These are phyloP conservation scores for Lactarius quietus DNA, from an alignment of 768 basidiomycete genomes.

Conservation along the genomic window DNA sequence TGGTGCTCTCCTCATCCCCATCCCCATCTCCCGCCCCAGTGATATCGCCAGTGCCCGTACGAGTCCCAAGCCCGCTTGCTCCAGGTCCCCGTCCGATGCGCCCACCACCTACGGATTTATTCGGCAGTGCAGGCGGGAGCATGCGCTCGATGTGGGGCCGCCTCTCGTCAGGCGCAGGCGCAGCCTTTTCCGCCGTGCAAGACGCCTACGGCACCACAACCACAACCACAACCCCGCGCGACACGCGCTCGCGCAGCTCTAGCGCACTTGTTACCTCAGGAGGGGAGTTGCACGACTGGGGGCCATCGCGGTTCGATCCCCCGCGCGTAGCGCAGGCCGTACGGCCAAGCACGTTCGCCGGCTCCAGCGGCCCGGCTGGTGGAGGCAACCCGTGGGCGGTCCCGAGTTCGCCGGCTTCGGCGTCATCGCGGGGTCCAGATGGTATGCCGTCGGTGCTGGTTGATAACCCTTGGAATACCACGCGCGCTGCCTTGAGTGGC, in stretches of 20 bases:
- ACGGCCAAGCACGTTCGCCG: conserved; percentile 27
- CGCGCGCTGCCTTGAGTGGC: conserved; percentile 5
- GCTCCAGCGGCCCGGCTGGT: conserved; percentile 28
- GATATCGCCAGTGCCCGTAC: background rate
- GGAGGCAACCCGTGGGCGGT: conserved; percentile 56
- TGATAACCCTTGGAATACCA: conserved; percentile 66
- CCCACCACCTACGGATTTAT: conserved; percentile 22
- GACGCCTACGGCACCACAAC: conserved; percentile 63
- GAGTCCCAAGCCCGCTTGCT: conserved; percentile 16
- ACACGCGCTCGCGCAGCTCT: conserved; percentile 43
- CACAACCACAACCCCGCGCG: conserved; percentile 43
- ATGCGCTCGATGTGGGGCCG: conserved; percentile 82
- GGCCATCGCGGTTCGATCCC: conserved; percentile 17
- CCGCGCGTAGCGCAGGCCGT: conserved; percentile 14
- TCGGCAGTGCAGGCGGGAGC: conserved; percentile 39
- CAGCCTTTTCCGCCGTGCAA: conserved; percentile 81
- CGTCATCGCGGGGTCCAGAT: background rate
- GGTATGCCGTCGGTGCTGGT: conserved; percentile 34
- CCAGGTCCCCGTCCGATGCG: conserved; percentile 19
- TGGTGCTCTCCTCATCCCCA: conserved; percentile 25
- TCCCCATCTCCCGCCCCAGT: too few relatives aligned
- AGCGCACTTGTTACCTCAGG: conserved; percentile 27
- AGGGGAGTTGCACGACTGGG: conserved; percentile 45
- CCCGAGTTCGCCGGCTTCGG: conserved; percentile 29
- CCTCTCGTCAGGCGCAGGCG: conserved; percentile 79